These are phyloP conservation scores for Anthostomella pinea DNA, from an alignment of 2,329 filamentous ascomycete species.

Conservation along the genomic window DNA sequence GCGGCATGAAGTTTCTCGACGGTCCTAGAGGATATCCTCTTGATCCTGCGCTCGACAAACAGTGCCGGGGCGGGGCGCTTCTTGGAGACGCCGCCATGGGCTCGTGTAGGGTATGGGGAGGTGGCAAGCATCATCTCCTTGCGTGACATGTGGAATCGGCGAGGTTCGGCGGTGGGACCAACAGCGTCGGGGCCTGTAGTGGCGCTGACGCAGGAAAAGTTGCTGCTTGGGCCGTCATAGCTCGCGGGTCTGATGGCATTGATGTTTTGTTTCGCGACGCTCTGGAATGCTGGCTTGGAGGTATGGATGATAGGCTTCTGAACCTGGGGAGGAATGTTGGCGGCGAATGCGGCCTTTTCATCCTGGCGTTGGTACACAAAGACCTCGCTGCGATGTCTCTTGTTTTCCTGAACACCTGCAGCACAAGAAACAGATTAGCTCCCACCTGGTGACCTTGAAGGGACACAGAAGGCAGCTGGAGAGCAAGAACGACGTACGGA, in stretches of 20 bases:
- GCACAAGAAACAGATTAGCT: constrained; percentile 7
- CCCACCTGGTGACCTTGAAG: no score
- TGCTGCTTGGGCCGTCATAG: background rate
- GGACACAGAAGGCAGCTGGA: constrained; percentile 3
- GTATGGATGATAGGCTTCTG: constrained; percentile 47
- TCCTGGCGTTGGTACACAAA: constrained; percentile 57
- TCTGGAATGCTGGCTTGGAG: constrained; percentile 36
- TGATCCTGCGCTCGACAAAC: constrained; percentile 53
- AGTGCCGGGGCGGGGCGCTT: constrained; percentile 45
- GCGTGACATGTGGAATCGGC: constrained; percentile 56
- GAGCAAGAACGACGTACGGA: constrained; percentile 41
- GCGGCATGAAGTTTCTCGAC: constrained; percentile 20
- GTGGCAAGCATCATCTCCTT: constrained; percentile 38
- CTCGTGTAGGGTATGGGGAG: constrained; percentile 22
- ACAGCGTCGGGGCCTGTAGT: constrained; percentile 4
- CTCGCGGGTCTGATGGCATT: constrained; percentile 2
- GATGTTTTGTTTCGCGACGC: constrained; percentile 14
- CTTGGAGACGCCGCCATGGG: constrained; percentile 37
- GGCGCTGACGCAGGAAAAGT: background rate
- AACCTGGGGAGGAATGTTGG: constrained; percentile 21
- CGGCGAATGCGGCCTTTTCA: constrained; percentile 26
- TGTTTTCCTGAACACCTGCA: constrained; percentile 51
- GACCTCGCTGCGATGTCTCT: constrained; percentile 50
- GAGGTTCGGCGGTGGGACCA: constrained; percentile 36
- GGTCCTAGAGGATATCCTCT: constrained; percentile 25